Evolutionary conservation across 805 yeast species (phyloP), one percentile per base, ranked within the genome.

Genomic region (Kregervanrija fluxuum): DNA sequence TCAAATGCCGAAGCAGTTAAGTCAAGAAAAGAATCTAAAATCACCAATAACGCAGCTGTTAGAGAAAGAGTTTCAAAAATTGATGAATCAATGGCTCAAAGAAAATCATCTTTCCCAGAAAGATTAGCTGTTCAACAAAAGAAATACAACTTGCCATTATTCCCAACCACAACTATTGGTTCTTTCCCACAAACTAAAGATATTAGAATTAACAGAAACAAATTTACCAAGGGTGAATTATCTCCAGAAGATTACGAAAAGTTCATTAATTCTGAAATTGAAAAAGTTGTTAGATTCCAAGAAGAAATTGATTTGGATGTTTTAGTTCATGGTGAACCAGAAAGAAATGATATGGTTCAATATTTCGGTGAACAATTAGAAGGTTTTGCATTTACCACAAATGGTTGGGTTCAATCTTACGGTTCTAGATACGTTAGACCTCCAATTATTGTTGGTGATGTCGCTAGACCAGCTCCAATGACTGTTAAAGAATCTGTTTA

Each of bases 111-210:
- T 51, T 93, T 93, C 82, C 80, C 84, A 59, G 75, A 70, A 56
- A 87, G 99, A 78, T 80, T 87, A 65, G 83, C 74, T 59, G 90
- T 81, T 60, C 99, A 93, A 78, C 78, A 86, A 76, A 73, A 70
- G 60, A 75, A 80, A 67, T 86, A 85, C 78, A 85, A 93, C 79
- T 78, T 93, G 70, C 99, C 99, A 60, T 75, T 86, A 66, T 93
- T 93, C 96, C 99, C 99, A 74, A 93, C 99, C 68, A 93, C 99
- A 69, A 93, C 99, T 63, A 93, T 93, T 71, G 99, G 99, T 73
- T 93, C 99, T 54, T 93, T 93, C 97, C 99, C 99, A 62, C 99
- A 93, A 80, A 93, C 99, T 71, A 88, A 89, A 79, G 99, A 93
- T 71, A 93, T 93, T 75, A 87, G 99, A 80, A 73, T 90, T 70